These are phyloP conservation scores for Lentinula novae-zelandiae DNA, from an alignment of 1,284 basidiomycete genomes.

Conservation along the genomic window DNA sequence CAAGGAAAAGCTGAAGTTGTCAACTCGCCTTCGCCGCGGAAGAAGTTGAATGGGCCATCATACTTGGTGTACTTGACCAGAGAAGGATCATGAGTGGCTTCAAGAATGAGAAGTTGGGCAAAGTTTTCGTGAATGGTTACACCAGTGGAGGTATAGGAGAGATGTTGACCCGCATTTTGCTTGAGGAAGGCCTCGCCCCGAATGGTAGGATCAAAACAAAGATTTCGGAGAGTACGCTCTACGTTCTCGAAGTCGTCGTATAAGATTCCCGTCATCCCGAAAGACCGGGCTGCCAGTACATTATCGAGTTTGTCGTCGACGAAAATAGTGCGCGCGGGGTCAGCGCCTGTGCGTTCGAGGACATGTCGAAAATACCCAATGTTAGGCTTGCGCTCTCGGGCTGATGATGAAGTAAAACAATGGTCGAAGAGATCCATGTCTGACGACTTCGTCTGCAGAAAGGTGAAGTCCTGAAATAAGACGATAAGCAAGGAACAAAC, in stretches of 20 bases:
- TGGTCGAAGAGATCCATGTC: constrained; percentile 54
- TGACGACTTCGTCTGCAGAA: constrained; percentile 39
- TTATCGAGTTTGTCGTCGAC: constrained; percentile 62
- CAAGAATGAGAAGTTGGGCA: constrained; percentile 54
- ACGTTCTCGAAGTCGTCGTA: constrained; percentile 43
- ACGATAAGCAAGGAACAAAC: neutral
- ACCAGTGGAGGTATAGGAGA: constrained; percentile 43
- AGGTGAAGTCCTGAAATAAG: constrained; percentile 41
- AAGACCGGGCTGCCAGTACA: constrained; percentile 49
- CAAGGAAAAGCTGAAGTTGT: constrained; percentile 42
- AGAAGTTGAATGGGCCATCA: constrained; percentile 52
- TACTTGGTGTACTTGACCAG: constrained; percentile 21
- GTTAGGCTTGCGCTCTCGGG: constrained; percentile 52
- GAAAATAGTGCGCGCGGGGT: constrained; percentile 44
- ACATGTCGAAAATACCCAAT: constrained; percentile 52
- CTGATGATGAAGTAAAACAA: constrained; percentile 46
- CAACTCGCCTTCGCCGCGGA: constrained; percentile 40
- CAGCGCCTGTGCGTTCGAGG: constrained; percentile 35
- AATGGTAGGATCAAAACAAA: constrained; percentile 41
- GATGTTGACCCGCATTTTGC: constrained; percentile 35
- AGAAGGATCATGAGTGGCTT: constrained; percentile 45
- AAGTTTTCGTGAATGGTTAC: constrained; percentile 49
- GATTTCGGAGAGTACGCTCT: constrained; percentile 40
- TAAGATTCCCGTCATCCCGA: constrained; percentile 52
- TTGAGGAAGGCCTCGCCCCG: constrained; percentile 27